Percentiles rank a stretch among this genome's conserved stretches.
These are phyloP conservation scores for Ophiostoma sp. DNA, from an alignment of 2,329 filamentous ascomycete species.

Conservation along the genomic window DNA sequence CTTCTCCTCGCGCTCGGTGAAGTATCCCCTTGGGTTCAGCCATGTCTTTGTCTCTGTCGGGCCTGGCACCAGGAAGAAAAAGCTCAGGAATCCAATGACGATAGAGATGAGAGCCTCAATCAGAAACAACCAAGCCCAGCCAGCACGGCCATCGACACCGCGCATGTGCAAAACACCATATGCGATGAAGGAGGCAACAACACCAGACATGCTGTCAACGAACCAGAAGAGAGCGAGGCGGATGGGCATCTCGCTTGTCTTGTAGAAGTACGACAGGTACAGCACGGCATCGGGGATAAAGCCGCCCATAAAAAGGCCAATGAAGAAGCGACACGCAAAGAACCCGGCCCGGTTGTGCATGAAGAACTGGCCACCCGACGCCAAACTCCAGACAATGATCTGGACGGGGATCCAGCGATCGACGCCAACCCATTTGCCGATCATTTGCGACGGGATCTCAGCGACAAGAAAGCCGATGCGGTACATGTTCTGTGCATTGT, in stretches of 20 bases:
- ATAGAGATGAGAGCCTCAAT: conserved; percentile 48
- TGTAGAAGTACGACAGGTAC: conserved; percentile 37
- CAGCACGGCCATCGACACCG: conserved; percentile 35
- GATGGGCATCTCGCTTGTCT: conserved; percentile 33
- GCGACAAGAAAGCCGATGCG: conserved; percentile 49
- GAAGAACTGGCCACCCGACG: conserved; percentile 31
- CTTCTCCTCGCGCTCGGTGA: conserved; percentile 50
- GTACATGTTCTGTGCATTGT: conserved; percentile 52
- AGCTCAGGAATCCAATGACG: conserved; percentile 40
- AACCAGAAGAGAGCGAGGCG: conserved; percentile 36
- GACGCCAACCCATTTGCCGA: conserved; percentile 47
- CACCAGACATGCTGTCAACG: conserved; percentile 32
- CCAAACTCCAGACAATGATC: conserved; percentile 35
- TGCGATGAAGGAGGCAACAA: conserved; percentile 35
- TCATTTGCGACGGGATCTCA: conserved; percentile 58
- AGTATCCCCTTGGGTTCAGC: conserved; percentile 50
- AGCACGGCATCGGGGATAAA: conserved; percentile 36
- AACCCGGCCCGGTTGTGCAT: conserved; percentile 29
- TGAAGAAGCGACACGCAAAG: conserved; percentile 29
- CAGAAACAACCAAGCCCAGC: conserved; percentile 46
- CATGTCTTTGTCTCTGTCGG: conserved; percentile 40
- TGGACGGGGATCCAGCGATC: conserved; percentile 36
- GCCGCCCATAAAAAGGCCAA: conserved; percentile 34
- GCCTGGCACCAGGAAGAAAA: conserved; percentile 44
- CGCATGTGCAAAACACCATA: conserved; percentile 36